Base-by-base conservation (phyloP, 257 asterid genomes). In the Linderniella brevidens region DNA sequence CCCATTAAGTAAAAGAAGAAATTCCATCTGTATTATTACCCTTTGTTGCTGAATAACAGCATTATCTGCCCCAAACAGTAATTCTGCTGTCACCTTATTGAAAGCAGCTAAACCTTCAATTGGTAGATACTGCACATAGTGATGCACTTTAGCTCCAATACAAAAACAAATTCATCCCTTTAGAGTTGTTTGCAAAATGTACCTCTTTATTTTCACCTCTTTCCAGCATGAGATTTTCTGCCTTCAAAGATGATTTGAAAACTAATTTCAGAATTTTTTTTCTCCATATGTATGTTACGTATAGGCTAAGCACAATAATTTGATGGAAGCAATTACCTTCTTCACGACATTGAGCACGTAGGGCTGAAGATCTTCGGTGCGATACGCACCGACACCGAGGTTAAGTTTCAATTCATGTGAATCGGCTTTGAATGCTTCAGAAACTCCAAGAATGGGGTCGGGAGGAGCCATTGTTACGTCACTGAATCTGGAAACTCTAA, bases 41-140 rank as follows among this genome's bases (percentile, higher is more conserved):
- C 86, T 68, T 72, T 80, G 79, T 58, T 88, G 75, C 78, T 64
- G 69, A 76, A 80, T 78, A 53, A 88, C 71, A 51, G 69, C 61
- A 55, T 68, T 88, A 46, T 72, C 80, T 19, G 86, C 78, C 54
- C 98, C 98, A 62, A 88, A 72, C 61, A 88, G 64, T 52, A 88
- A 63, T 64, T 84, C 95, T 48, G 94, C 94, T 1, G 98, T 88
- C 58, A 54, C 93, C 66, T 78, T 88, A 79, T 88, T 88, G 65
- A 88, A 88, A 58, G 95, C 84, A 62, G 92, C 92, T 85, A 88
- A 73, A 41, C 98, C 98, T 70, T 88, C 97, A 36, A 88, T 88
- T 19, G 98, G 98, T 61, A 88, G 92, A 68, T 88, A 88, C 98
- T 88, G 45, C 68, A 71, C 20, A 57, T 55, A 17, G 60, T 72